phyloP scores from a whole-genome alignment of 23 red algal species.

The Agarophyton chilense region DNA sequence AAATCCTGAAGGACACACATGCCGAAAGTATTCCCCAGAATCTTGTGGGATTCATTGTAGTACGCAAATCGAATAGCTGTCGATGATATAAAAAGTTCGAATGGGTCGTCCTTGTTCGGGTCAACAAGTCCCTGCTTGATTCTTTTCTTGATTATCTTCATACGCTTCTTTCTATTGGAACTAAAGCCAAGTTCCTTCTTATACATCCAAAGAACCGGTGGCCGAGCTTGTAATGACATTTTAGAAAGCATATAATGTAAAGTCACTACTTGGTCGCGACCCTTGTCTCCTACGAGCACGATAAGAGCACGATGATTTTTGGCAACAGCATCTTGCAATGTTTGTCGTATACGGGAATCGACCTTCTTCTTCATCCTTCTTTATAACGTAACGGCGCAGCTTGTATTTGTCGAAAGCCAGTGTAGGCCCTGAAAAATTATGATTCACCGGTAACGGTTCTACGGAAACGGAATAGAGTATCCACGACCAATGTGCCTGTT shows the following conservation, averaged over 20 bases:
- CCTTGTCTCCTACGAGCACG: slow-evolving; percentile 91
- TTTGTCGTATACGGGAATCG: slow-evolving; percentile 75
- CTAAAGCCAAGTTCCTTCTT: slow-evolving; percentile 97
- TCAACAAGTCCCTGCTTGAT: slow-evolving; percentile 83
- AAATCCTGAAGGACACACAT: slow-evolving; percentile 98
- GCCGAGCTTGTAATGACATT: slow-evolving; percentile 60
- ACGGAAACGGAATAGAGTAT: too few relatives aligned
- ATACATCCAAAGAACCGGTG: slow-evolving; percentile 95
- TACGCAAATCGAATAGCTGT: slow-evolving; percentile 89
- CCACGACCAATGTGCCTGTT: too few relatives aligned
- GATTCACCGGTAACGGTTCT: too few relatives aligned
- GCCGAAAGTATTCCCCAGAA: slow-evolving; percentile 97
- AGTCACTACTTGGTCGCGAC: slow-evolving; percentile 88
- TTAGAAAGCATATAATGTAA: slow-evolving; percentile 95
- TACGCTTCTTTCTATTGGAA: slow-evolving; percentile 85
- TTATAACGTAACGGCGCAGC: background rate
- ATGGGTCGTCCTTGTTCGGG: slow-evolving; percentile 83
- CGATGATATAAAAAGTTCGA: slow-evolving; percentile 95
- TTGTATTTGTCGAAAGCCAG: too few relatives aligned
- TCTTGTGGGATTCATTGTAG: slow-evolving; percentile 92
- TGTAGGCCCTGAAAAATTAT: too few relatives aligned
- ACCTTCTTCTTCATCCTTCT: slow-evolving; percentile 92
- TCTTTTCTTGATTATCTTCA: slow-evolving; percentile 87
- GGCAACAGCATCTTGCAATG: slow-evolving; percentile 64
- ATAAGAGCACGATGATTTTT: slow-evolving; percentile 83